Base-by-base conservation (phyloP, 1,284 basidiomycete species). In the Puccinia horiana region DNA sequence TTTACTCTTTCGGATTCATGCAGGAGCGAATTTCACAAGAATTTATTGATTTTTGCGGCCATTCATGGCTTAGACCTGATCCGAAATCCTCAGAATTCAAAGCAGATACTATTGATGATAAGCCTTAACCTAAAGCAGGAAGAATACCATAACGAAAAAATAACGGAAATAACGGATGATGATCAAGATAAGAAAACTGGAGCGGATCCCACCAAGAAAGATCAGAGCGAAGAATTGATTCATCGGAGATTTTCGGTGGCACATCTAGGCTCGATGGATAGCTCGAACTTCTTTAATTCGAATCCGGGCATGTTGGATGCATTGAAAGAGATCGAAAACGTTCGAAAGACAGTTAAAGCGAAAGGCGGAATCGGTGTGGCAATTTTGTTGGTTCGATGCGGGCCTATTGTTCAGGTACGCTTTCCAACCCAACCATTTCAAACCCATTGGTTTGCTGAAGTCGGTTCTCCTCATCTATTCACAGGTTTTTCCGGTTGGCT, bases 21-120 rank as follows among this genome's bases (percentile, higher is more conserved):
- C n/a, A 81, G 78, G 78, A 73, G 67, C 47, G 56, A 73, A 23
- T 81, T 81, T 40, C 69, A 81, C 69, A 72, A 73, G 56, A 65
- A 81, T 37, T 26, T 73, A 12, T 20, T 81, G 18, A 81, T 81
- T 23, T 81, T 81, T 58, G 54, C 69, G n/a, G 56, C 78, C 2
- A 81, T 81, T 18, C 78, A 81, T 42, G 78, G 49, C 5, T 44
- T 81, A 35, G 69, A 81, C 35, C 18, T 81, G 2, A 72, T 73
- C 54, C 49, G 69, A 58, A 42, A 63, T 29, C 69, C 78, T 0
- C 23, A 0, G 4, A 81, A 81, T 42, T 81, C 78, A 0, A 61
- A 23, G 42, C 44, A 29, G 49, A 49, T 73, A 23, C 23, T 73
- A 35, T 52, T 52, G 32, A 54, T 73, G 70, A 73, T 73, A 32